Percentiles rank a stretch among this genome's conserved stretches.
phyloP scores from a whole-genome alignment of 805 yeast genomes.

The Teunomyces tritomae region DNA sequence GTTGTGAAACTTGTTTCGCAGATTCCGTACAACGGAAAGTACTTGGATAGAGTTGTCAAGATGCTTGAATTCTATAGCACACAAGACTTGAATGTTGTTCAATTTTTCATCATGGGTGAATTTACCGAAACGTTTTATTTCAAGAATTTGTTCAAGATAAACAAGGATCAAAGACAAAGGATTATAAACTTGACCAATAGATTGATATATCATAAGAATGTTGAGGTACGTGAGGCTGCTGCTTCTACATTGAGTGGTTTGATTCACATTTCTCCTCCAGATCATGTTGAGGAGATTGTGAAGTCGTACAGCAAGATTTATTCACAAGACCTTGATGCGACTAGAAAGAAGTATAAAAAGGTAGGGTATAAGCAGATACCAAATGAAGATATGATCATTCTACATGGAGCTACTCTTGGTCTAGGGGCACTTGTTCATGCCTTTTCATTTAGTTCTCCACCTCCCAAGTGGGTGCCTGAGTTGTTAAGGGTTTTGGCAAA shows the following conservation, averaged over 20 bases:
- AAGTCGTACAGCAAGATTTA: conserved; percentile 32
- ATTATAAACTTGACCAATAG: conserved; percentile 53
- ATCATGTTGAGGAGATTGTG: conserved; percentile 43
- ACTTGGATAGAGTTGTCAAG: conserved; percentile 25
- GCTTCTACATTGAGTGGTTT: conserved; percentile 76
- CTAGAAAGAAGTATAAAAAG: conserved; percentile 43
- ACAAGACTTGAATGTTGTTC: conserved; percentile 39
- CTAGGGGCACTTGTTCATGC: conserved; percentile 86
- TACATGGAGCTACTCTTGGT: conserved; percentile 88
- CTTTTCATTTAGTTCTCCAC: conserved; percentile 86
- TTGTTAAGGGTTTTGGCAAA: conserved; percentile 68
- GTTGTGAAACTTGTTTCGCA: conserved; percentile 46
- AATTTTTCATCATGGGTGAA: conserved; percentile 61
- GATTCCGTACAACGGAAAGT: conserved; percentile 24
- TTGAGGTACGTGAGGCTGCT: conserved; percentile 74
- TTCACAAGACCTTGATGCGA: conserved; percentile 31
- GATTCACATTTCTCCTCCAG: conserved; percentile 60
- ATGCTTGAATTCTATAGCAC: conserved; percentile 40
- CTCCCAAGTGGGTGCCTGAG: conserved; percentile 85
- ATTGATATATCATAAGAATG: conserved; percentile 58
- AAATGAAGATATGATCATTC: conserved; percentile 40
- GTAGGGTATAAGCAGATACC: conserved; percentile 34
- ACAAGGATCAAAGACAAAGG: conserved; percentile 41
- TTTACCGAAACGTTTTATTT: conserved; percentile 71
- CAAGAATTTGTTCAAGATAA: conserved; percentile 58